These are phyloP conservation scores for Curvularia hawaiiensis DNA, from an alignment of 2,329 filamentous ascomycete species.

Conservation along the genomic window DNA sequence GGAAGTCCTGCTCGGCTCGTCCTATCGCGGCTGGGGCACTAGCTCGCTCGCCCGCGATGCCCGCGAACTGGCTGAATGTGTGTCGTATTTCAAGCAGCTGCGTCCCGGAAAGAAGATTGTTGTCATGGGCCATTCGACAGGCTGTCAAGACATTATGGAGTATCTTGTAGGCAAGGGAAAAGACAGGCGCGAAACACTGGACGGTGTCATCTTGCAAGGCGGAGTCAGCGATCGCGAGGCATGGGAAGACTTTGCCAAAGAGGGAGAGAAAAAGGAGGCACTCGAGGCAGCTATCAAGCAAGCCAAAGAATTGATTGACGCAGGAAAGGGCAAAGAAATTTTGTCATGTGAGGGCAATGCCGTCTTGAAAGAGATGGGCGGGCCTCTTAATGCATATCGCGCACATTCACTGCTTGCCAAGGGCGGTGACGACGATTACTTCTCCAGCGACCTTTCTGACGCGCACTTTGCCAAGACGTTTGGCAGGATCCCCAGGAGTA, in stretches of 20 bases:
- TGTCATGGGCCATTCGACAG: conserved; percentile 72
- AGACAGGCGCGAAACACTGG: conserved; percentile 58
- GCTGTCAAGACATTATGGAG: conserved; percentile 70
- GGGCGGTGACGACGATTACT: conserved; percentile 82
- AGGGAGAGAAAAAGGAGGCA: conserved; percentile 24
- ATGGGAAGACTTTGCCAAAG: conserved; percentile 42
- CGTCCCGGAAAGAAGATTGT: conserved; percentile 60
- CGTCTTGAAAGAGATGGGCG: conserved; percentile 37
- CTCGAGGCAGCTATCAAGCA: conserved; percentile 45
- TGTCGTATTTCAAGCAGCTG: conserved; percentile 55
- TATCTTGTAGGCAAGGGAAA: conserved; percentile 55
- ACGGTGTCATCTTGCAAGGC: conserved; percentile 81
- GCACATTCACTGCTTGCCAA: conserved; percentile 63
- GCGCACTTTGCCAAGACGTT: conserved; percentile 67
- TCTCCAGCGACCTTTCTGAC: conserved; percentile 76
- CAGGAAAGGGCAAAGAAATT: conserved; percentile 60
- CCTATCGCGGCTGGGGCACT: conserved; percentile 61
- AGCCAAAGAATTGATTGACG: conserved; percentile 61
- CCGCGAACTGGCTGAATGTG: conserved; percentile 58
- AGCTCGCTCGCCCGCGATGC: conserved; percentile 60
- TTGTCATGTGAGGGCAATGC: conserved; percentile 52
- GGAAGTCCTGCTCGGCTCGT: conserved; percentile 57
- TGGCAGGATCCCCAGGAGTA: conserved; percentile 58
- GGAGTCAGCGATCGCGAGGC: conserved; percentile 79
- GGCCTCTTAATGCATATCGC: conserved; percentile 61